Conservation (phyloP, 176 grass and related monocot species). For the Phragmites australis region DNA sequence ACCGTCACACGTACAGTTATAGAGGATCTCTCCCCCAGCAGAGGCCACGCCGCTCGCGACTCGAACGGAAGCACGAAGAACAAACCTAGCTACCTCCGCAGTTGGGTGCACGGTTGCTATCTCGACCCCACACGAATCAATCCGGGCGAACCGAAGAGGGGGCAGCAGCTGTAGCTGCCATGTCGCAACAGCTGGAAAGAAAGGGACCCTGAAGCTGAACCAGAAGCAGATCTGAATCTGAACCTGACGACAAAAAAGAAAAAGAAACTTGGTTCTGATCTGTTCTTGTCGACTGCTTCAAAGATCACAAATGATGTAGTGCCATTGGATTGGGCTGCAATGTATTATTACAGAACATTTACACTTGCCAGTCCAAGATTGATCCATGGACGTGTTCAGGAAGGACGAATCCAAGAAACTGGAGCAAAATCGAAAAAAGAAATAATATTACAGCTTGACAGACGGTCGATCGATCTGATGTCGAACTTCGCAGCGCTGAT, state of each 20-base stretch:
- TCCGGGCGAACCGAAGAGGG: not conserved
- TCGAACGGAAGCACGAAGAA: not conserved
- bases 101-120: constrained; percentile 9
- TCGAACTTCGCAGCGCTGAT: not conserved
- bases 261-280: not conserved
- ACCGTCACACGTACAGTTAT: too few relatives aligned
- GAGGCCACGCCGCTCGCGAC: not conserved
- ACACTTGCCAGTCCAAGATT: not conserved
- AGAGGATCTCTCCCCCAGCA: too few relatives aligned
- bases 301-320: not conserved
- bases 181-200: constrained; percentile 43
- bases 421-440: not conserved
- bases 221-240: constrained; percentile 53
- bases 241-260: not conserved
- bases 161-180: constrained; percentile 24
- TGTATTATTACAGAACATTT: constrained; percentile 18
- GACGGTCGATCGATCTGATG: not conserved
- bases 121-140: not conserved
- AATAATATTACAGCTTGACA: constrained; percentile 12
- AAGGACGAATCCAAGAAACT: not conserved
- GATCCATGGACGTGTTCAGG: constrained; percentile 1
- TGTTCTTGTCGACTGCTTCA: too few relatives aligned
- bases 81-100: not conserved
- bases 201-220: constrained; percentile 38
- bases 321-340: not conserved